A percentile compares a stretch with the other conserved stretches of the same genome.
These are phyloP conservation scores for Thymus mandschuricus DNA, from an alignment of 257 asterid species.

Conservation along the genomic window DNA sequence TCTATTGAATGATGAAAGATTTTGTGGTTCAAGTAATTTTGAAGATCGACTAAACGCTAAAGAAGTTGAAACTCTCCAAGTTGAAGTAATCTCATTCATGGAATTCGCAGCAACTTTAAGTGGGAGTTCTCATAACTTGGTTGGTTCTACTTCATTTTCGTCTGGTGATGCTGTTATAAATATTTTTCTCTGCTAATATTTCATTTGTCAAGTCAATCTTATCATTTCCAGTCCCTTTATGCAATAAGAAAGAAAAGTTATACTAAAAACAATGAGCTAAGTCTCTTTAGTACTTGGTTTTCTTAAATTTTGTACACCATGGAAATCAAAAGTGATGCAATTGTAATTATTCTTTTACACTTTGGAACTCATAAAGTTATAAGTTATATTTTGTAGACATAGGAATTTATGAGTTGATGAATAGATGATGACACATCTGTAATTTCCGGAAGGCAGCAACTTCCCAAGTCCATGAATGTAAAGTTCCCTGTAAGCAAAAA, in stretches of 20 bases:
- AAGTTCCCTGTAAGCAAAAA: neutral
- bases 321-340: neutral
- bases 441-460: conserved; percentile 9
- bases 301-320: neutral
- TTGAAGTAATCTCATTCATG: conserved; percentile 75
- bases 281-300: neutral
- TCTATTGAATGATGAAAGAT: conserved; percentile 37
- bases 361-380: neutral
- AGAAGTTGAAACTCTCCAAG: conserved; percentile 64
- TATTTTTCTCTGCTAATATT: conserved; percentile 23
- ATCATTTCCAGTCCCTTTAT: neutral
- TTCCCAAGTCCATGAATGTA: conserved; percentile 5
- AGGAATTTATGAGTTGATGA: conserved; percentile 1
- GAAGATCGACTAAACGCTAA: conserved; percentile 35
- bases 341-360: too few species aligned
- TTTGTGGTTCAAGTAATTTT: conserved; percentile 41
- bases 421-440: conserved; percentile 9
- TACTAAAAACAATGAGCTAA: neutral
- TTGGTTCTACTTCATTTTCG: conserved; percentile 49
- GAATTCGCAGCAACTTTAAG: conserved; percentile 84
- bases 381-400: neutral
- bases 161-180: conserved; percentile 18
- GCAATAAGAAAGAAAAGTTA: neutral
- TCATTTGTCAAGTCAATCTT: conserved; percentile 14
- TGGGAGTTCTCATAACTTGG: conserved; percentile 92